Evolutionary conservation across 2,329 filamentous ascomycete species (phyloP), one percentile per base, ranked within the genome.

Genomic region (Metarhizium anisopliae): DNA sequence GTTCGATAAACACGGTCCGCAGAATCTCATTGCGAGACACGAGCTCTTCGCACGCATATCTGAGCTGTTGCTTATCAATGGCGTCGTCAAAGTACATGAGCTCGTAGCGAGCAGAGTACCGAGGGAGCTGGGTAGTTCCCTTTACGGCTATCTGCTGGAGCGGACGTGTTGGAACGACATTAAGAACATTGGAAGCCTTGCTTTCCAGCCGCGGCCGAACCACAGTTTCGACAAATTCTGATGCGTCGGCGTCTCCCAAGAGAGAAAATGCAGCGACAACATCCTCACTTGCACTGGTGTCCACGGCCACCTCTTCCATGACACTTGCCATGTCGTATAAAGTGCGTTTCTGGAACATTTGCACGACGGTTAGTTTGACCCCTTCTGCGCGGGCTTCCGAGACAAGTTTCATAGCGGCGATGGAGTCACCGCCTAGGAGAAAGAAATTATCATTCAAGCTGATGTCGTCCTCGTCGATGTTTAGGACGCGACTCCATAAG

Each of bases 31-130:
- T 84, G 7, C 73, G 74, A 2, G 75, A 68, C 1, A 87, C 79
- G 3, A 87, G 77, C 38, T 81, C 71, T 51, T 76, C 74, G 59
- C 80, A 84, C 51, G 75, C 74, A 18, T 68, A 58, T 36, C 77
- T 70, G 29, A 85, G 73, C 13, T 74, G 74, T 11, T 72, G 67
- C 14, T 74, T 63, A 53, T 85, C 71, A 13, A 86, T 70, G 0
- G 62, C 59, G 0, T 72, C 74, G 29, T 81, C 75, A 54, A 88
- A 78, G 67, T 82, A 82, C 66, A 88, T 81, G 57, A 84, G 74
- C 58, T 83, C 83, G 63, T 89, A 87, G 14, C 83, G 80, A 1
- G 81, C 69, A 0, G 83, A 86, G 63, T 81, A 85, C 2, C 84
- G 77, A 4, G 83, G 83, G 2, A 76, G 68, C 16, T 79, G 69